Percentiles rank a stretch among this genome's conserved stretches.
Conservation (phyloP, 2,329 filamentous ascomycete genomes). For the Raffaelea arxii region DNA sequence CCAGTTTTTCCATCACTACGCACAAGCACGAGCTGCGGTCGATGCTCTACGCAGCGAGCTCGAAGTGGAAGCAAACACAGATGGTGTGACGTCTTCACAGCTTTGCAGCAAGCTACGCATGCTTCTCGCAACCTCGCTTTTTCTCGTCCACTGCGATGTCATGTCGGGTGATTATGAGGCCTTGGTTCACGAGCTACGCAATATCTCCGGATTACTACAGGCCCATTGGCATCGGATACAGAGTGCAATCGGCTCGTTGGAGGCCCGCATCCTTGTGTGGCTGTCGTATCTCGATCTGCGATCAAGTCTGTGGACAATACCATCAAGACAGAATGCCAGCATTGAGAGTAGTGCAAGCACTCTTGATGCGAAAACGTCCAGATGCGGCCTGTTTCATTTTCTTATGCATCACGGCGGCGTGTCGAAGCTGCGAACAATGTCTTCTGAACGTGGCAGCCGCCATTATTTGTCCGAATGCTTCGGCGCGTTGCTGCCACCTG, state of each 20-base stretch:
- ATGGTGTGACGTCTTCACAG: neutral
- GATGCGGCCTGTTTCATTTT: slow-evolving; percentile 2
- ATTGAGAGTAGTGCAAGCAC: neutral
- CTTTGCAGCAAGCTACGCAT: neutral
- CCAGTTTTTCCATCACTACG: slow-evolving; percentile 9
- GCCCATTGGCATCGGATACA: slow-evolving; percentile 5
- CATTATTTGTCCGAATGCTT: slow-evolving; percentile 6
- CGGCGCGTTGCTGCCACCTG: slow-evolving; percentile 1
- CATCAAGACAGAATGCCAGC: neutral
- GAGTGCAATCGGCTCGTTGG: slow-evolving; percentile 2
- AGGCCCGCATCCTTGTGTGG: slow-evolving; percentile 8
- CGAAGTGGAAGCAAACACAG: neutral
- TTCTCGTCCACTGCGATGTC: slow-evolving; percentile 7
- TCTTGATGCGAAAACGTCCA: no score
- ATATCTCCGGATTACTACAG: slow-evolving; percentile 1
- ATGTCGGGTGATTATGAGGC: slow-evolving; percentile 6
- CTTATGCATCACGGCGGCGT: slow-evolving; percentile 1
- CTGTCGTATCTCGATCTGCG: slow-evolving; percentile 7
- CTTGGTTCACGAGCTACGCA: neutral
- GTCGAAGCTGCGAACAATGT: neutral
- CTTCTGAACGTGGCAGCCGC: neutral
- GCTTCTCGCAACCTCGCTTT: slow-evolving; percentile 5
- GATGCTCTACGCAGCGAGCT: neutral
- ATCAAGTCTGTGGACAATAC: neutral
- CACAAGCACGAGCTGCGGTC: slow-evolving; percentile 1